phyloP scores from a whole-genome alignment of 306 rosid species.

The Carpinus fangiana region DNA sequence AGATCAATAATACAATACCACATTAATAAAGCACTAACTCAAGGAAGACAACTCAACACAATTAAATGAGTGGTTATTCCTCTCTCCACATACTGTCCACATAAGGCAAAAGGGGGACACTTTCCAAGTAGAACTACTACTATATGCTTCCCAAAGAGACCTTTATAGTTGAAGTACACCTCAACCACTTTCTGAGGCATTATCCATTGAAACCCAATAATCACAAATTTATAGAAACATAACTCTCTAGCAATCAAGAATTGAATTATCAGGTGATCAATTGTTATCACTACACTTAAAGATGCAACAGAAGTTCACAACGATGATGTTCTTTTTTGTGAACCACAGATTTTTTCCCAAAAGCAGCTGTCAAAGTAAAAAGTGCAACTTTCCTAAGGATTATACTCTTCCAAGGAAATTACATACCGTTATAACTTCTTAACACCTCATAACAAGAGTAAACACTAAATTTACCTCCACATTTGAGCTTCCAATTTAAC shows the following conservation, averaged over 20 bases:
- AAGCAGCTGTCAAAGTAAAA: neutral
- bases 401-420: neutral
- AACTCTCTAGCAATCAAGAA: neutral
- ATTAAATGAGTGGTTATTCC: no score
- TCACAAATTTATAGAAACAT: neutral
- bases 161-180: no score
- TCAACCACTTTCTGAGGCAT: no score
- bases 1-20: no score
- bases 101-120: no score
- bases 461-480: neutral
- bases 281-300: neutral
- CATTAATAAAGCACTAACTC: no score
- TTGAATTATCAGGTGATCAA: neutral
- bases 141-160: no score
- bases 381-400: neutral
- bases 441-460: neutral
- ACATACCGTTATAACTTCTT: neutral
- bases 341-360: neutral
- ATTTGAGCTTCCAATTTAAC: neutral
- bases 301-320: neutral
- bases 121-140: no score
- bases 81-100: no score
- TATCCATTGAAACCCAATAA: neutral
- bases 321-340: neutral
- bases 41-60: no score